Base-by-base conservation (phyloP, 352 stramenopile species). In the Pythium rishiriense region DNA sequence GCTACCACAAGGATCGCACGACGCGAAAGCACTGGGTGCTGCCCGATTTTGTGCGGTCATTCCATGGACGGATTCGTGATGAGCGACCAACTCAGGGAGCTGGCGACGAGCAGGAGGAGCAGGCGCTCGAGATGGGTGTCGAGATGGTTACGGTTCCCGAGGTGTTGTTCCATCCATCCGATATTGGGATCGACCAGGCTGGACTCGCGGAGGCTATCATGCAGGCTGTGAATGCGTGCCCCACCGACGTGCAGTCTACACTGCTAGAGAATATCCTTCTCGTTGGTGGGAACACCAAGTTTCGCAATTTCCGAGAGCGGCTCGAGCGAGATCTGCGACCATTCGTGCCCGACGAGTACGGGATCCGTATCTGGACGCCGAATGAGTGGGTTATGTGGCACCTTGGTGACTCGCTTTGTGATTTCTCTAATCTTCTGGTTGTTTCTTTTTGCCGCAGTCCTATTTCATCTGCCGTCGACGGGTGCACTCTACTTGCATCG, bases 131-230 rank as follows among this genome's bases (percentile, higher is more conserved):
- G 64, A 85, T 98, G 69, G 80, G 85, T n/a, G 76, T 87, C 14
- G 92, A 98, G 58, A 83, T 90, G 62, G 85, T 98, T 58, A 72
- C 85, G 0, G 89, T 97, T 24, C 92, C 92, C 0, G 94, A 98
- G 66, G 78, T 97, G 12, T 69, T 98, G 25, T 98, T 98, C 67
- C 81, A 91, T 63, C 94, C 94, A 26, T 96, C 87, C 0, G 93
- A 98, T 68, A 95, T 97, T 67, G 91, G 88, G 12, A 73, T 98
- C 45, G 58, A 83, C 37, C 92, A 98, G 61, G 83, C 85, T 24
- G 91, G 92, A 22, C 66, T 98, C 35, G 79, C 85, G 3, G 83
- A 96, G 31, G 78, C 81, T 8, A 93, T 98, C 72, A 75, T 93
- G 24, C 84, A 97, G 55, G 77, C 87, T 22, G 86, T 98, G 15